phyloP scores from a whole-genome alignment of 2,329 filamentous ascomycete genomes.

The Fusarium staphyleae region DNA sequence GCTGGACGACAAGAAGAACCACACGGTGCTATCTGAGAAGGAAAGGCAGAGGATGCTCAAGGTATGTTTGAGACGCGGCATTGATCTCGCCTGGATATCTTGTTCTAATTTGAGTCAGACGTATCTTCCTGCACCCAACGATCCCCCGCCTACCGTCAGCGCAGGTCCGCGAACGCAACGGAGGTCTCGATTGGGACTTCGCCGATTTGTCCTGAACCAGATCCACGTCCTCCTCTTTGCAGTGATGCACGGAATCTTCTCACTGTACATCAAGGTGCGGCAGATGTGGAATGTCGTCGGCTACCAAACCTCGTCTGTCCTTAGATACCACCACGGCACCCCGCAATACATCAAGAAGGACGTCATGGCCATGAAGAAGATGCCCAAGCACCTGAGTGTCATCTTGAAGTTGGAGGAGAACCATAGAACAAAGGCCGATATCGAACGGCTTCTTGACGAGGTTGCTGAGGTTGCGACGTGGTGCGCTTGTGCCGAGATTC shows the following conservation, averaged over 20 bases:
- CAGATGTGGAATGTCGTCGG: conserved; percentile 80
- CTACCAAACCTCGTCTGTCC: conserved; percentile 79
- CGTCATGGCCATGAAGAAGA: conserved; percentile 73
- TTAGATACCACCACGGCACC: conserved; percentile 95
- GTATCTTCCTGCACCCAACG: conserved; percentile 47
- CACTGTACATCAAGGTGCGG: conserved; percentile 83
- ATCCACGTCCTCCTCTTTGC: conserved; percentile 73
- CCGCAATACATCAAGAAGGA: conserved; percentile 92
- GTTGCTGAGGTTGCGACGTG: conserved; percentile 91
- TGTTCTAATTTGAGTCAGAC: conserved; percentile 37
- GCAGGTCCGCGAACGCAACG: conserved; percentile 37
- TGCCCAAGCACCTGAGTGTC: conserved; percentile 88
- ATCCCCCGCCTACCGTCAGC: conserved; percentile 39
- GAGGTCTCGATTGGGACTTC: conserved; percentile 61
- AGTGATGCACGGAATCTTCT: conserved; percentile 81
- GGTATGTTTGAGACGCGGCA: conserved; percentile 37
- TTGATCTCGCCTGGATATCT: not conserved
- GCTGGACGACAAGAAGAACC: conserved; percentile 47
- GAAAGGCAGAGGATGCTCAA: conserved; percentile 49
- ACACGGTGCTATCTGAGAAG: conserved; percentile 46
- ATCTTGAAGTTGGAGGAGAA: conserved; percentile 79
- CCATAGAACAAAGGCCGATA: conserved; percentile 71
- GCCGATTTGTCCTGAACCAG: conserved; percentile 67
- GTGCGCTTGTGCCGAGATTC: conserved; percentile 89
- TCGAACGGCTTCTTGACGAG: conserved; percentile 88